phyloP scores from a whole-genome alignment of 2,329 filamentous ascomycete species.

The Phoma sp. region DNA sequence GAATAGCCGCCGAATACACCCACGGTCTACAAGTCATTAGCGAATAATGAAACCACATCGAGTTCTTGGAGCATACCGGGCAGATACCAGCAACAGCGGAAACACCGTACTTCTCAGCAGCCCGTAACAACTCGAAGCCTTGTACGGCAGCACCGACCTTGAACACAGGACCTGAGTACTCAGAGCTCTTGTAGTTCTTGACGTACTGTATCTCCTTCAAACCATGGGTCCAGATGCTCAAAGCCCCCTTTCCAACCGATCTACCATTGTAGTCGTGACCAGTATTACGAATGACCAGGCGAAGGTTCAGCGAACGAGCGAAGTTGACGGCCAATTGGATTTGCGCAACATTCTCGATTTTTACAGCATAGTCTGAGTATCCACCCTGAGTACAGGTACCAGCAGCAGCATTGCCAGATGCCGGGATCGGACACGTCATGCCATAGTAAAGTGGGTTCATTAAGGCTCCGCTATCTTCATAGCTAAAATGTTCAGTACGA shows the following conservation, averaged over 20 bases:
- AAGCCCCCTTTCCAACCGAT: slow-evolving; percentile 35
- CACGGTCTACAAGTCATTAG: slow-evolving; percentile 48
- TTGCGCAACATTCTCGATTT: slow-evolving; percentile 39
- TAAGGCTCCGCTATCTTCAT: slow-evolving; percentile 33
- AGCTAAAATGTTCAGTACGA: slow-evolving; percentile 18
- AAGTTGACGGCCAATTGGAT: slow-evolving; percentile 46
- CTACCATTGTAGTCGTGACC: slow-evolving; percentile 44
- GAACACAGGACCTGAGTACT: slow-evolving; percentile 40
- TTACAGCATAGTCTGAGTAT: slow-evolving; percentile 38
- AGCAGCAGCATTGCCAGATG: slow-evolving; percentile 23
- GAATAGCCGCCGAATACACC: slow-evolving; percentile 56
- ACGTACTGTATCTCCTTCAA: slow-evolving; percentile 41
- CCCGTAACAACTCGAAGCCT: slow-evolving; percentile 38
- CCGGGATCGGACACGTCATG: slow-evolving; percentile 36
- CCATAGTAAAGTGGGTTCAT: slow-evolving; percentile 43
- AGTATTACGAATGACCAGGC: slow-evolving; percentile 43
- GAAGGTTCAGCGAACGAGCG: slow-evolving; percentile 40
- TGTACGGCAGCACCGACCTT: slow-evolving; percentile 44
- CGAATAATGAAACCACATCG: too few relatives aligned
- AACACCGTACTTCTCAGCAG: slow-evolving; percentile 41
- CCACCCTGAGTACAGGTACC: slow-evolving; percentile 42
- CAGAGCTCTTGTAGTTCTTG: slow-evolving; percentile 31
- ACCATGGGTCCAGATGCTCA: slow-evolving; percentile 42
- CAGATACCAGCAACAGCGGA: slow-evolving; percentile 47
- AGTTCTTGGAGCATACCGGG: slow-evolving; percentile 19